Conservation (phyloP, 192 early-diverging fungal genomes). For the Coemansia sp. region DNA sequence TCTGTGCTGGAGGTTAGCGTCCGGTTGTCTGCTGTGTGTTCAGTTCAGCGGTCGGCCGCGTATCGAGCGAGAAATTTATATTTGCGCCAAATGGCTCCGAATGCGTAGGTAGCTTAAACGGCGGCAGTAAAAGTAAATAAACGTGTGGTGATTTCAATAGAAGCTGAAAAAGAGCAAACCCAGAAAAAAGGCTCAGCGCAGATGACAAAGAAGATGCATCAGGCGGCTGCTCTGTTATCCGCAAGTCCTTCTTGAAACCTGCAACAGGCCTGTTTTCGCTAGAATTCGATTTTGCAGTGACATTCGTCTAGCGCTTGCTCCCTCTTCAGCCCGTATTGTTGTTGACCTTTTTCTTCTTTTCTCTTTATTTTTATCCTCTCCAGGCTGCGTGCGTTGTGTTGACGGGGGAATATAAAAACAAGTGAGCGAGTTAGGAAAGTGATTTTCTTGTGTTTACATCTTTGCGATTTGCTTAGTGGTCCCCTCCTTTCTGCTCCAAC, state of each 20-base stretch:
- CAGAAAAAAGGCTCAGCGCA: neutral
- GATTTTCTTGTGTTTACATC: neutral
- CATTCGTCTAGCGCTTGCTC: no score
- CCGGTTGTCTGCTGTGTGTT: neutral
- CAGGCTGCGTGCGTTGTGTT: no score
- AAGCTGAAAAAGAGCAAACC: neutral
- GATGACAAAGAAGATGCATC: constrained; percentile 1
- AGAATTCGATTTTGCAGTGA: neutral
- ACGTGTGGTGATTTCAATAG: neutral
- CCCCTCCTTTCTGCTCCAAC: neutral
- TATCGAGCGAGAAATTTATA: neutral
- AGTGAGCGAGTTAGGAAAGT: no score
- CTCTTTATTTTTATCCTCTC: no score
- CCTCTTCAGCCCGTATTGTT: no score
- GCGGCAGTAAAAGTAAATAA: neutral
- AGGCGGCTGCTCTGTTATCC: neutral
- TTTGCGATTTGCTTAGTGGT: neutral
- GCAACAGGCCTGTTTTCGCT: neutral
- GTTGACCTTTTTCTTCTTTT: neutral
- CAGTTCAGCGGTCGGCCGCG: neutral
- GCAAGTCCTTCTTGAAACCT: neutral
- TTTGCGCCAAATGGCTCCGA: neutral
- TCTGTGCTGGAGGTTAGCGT: neutral
- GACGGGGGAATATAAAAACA: no score
- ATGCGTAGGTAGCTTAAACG: neutral